Evolutionary conservation across 179 eudicot species (phyloP), one percentile per base, ranked within the genome.

Genomic region (Spinacia oleracea): DNA sequence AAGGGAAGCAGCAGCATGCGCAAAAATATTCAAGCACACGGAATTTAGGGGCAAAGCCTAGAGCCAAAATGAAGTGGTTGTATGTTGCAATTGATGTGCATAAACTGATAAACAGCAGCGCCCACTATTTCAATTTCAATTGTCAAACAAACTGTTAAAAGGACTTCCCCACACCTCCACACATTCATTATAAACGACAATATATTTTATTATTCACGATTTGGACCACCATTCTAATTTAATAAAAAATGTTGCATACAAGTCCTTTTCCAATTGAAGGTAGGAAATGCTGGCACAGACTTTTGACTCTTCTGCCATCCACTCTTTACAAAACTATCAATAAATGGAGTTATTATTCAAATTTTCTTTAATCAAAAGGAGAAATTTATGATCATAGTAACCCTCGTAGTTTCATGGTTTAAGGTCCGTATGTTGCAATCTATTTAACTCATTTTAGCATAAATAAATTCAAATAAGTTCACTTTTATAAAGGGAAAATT

Each of bases 1-100:
- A 71, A 1, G 59, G 40, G 34, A 9, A 9, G 40, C 25, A 45
- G 7, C 18, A 63, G 70, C 78, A 75, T 71, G 71, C 78, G 71
- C 45, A 25, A 25, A 75, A 62, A 62, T 31, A 63, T 1, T 32
- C 10, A 50, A 66, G 79, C 78, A 75, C 78, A 75, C 70, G 27
- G 70, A 62, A 75, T 40, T 23, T 29, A 60, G 9, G 40, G 27
- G 38, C 42, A 14, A 6, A 27, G 18, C 16, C 5, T 25, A 34
- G 48, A 73, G 45, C 25, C 11, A 9, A 23, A 11, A 15, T 45
- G 6, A 45, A 53, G 29, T 32, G 62, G 60, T 29, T 9, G 23
- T 27, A 31, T 7, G 60, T 29, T 32, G 64, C 29, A 48, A 20
- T 53, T 43, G 8, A 72, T 71, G 27, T 53, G 2, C 11, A 46